A percentile compares a stretch with the other conserved stretches of the same genome.
Evolutionary conservation across 1,139 yeast genomes (phyloP).

Genomic region (Schwanniomyces etchellsii): DNA sequence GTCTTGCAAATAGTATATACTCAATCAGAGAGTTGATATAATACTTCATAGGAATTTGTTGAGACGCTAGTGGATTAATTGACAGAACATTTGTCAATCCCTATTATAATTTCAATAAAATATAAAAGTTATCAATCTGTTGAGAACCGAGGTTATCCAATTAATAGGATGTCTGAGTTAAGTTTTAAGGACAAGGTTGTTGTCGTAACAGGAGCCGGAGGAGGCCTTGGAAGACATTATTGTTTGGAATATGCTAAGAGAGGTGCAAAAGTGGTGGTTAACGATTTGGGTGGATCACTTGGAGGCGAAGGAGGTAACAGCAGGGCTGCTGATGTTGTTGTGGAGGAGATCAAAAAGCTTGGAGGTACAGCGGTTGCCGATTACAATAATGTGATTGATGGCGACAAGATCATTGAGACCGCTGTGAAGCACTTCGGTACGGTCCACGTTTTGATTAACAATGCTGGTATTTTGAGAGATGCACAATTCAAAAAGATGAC

Average conservation of each 20-base stretch:
- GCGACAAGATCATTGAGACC: conserved; percentile 79
- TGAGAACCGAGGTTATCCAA: too few relatives aligned
- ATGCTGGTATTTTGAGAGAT: conserved; percentile 89
- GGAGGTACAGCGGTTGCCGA: conserved; percentile 94
- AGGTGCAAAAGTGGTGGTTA: conserved; percentile 91
- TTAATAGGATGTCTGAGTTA: conserved; percentile 35
- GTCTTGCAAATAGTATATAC: not conserved
- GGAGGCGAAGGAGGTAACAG: conserved; percentile 62
- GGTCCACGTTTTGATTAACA: conserved; percentile 84
- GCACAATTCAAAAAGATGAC: conserved; percentile 77
- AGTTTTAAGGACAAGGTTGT: conserved; percentile 79
- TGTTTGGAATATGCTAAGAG: conserved; percentile 83
- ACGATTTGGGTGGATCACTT: conserved; percentile 85
- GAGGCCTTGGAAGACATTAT: conserved; percentile 88
- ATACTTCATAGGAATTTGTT: too few relatives aligned
- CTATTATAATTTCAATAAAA: too few relatives aligned
- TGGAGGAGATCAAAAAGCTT: conserved; percentile 65
- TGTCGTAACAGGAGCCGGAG: conserved; percentile 95
- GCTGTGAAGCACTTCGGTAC: conserved; percentile 86
- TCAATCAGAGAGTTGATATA: not conserved
- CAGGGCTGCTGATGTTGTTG: conserved; percentile 84
- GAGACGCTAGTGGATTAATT: too few relatives aligned
- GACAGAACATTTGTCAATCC: too few relatives aligned
- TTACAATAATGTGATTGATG: conserved; percentile 85
- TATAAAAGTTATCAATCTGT: too few relatives aligned